These are phyloP conservation scores for Fusarium illudens DNA, from an alignment of 2,329 filamentous ascomycete species.

Conservation along the genomic window DNA sequence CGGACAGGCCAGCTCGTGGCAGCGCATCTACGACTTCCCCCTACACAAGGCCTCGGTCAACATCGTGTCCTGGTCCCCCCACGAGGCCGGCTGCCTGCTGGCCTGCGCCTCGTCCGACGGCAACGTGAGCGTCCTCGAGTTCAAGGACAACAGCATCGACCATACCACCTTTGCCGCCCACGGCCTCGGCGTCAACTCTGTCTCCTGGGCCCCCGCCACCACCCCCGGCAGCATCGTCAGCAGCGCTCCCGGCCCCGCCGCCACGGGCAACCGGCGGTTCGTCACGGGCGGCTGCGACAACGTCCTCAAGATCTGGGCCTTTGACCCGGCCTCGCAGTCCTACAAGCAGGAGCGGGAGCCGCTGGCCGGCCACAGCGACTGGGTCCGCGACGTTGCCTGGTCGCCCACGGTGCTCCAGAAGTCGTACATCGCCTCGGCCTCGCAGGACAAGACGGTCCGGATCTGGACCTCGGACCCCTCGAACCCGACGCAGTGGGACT, in stretches of 20 bases:
- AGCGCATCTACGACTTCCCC: conserved; percentile 90
- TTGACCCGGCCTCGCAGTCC: conserved; percentile 67
- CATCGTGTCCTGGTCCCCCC: conserved; percentile 96
- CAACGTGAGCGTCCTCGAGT: conserved; percentile 92
- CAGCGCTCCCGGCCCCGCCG: conserved; percentile 67
- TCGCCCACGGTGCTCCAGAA: conserved; percentile 94
- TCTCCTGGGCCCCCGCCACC: conserved; percentile 91
- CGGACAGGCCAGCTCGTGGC: conserved; percentile 69
- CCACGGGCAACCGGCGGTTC: conserved; percentile 78
- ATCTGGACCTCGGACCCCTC: conserved; percentile 86
- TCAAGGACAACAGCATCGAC: conserved; percentile 94
- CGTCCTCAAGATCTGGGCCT: conserved; percentile 91
- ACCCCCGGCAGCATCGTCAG: conserved; percentile 85
- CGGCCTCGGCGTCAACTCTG: conserved; percentile 92
- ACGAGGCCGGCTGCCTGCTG: conserved; percentile 92
- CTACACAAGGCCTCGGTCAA: conserved; percentile 97
- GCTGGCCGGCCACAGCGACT: conserved; percentile 87
- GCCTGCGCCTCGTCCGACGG: conserved; percentile 95
- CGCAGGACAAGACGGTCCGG: conserved; percentile 94
- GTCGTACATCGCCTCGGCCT: conserved; percentile 94
- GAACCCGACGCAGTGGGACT: conserved; percentile 78
- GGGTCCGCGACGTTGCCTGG: conserved; percentile 98
- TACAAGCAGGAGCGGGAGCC: conserved; percentile 71
- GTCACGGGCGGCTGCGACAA: conserved; percentile 97
- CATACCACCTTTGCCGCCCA: conserved; percentile 91